Base-by-base conservation (phyloP, 2,329 filamentous ascomycete genomes). In the Penicillium sp. region DNA sequence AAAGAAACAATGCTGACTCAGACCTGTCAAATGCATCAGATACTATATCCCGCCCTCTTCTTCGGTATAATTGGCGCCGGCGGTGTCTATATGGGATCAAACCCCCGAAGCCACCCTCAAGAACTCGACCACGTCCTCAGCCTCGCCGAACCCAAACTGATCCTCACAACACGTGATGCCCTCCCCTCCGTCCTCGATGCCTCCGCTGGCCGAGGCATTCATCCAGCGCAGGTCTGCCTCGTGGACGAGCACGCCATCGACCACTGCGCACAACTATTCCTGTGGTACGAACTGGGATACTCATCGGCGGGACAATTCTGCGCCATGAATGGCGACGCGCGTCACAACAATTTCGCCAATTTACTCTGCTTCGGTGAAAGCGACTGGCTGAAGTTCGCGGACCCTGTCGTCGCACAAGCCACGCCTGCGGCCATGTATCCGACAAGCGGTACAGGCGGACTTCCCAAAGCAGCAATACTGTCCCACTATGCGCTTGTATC, bases 391-490 rank as follows among this genome's bases (percentile, higher is more conserved):
- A 69, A 66, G 18, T 80, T 78, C 71, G 66, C 77, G 55, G 71
- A 74, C 56, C 75, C 69, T 61, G 65, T 53, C 23, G 68, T 60
- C 50, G 75, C 72, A 61, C 79, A 75, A 64, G 75, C 68, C 61
- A 86, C 78, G 8, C 75, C 71, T 21, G 83, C 73, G 25, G 80
- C 68, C 65, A 77, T 76, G 68, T 76, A 73, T 54, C 83, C 81
- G 63, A 84, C 79, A 57, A 82, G 78, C 44, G 84, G 84, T 1
- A 86, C 84, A 0, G 85, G 83, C 1, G 82, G 82, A 1, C 67
- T 86, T 4, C 83, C 84, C 6, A 87, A 86, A 65, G 82, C 81
- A 0, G 82, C 83, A 6, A 75, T 80, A 60, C 68, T 86, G 49
- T 80, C 82, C 0, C 85, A 87, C 65, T 73, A 78, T 59, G 84